Evolutionary conservation across 306 rosid species (phyloP).

Genomic region (Gleditsia sinensis): DNA sequence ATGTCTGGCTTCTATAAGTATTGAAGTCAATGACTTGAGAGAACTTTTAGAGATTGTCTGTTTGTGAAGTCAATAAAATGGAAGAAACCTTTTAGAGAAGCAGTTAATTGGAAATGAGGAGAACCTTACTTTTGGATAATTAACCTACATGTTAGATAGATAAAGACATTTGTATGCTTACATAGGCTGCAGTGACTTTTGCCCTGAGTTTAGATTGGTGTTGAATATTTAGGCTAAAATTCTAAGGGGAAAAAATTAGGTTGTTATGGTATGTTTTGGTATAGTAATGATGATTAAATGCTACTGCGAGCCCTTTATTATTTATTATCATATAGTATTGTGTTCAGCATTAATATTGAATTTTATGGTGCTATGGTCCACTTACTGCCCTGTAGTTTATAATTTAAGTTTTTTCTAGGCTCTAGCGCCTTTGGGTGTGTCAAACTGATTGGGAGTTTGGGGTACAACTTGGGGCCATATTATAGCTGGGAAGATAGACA

Average conservation of each 20-base stretch:
- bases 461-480: background rate
- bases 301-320: too few relatives aligned
- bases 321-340: too few relatives aligned
- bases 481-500: background rate
- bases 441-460: too few relatives aligned
- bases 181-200: background rate
- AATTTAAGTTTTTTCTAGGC: too few relatives aligned
- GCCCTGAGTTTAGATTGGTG: background rate
- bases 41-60: background rate
- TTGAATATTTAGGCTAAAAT: background rate
- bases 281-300: too few relatives aligned
- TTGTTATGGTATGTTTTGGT: too few relatives aligned
- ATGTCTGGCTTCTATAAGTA: background rate
- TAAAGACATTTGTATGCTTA: background rate
- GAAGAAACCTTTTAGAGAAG: background rate
- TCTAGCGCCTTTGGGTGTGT: too few relatives aligned
- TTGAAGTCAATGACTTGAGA: slow-evolving; percentile 4
- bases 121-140: slow-evolving; percentile 6
- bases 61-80: background rate
- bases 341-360: too few relatives aligned
- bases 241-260: too few relatives aligned
- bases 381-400: too few relatives aligned
- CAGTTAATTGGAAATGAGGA: background rate
- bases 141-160: background rate
- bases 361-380: too few relatives aligned